Evolutionary conservation across 768 basidiomycete genomes (phyloP).

Genomic region (Hypsizygus marmoreus): DNA sequence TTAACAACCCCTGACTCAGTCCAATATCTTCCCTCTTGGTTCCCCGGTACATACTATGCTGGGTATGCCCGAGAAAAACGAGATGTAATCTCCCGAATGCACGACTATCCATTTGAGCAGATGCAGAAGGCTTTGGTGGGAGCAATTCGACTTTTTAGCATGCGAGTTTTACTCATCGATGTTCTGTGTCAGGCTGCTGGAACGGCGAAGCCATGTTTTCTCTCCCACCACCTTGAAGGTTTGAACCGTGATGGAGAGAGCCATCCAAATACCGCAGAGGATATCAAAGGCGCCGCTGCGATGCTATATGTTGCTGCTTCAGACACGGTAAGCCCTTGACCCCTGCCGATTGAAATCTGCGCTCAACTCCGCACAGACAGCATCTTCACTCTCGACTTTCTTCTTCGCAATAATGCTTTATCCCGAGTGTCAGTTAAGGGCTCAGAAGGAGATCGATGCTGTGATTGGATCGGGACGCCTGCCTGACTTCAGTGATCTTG

Average conservation of each 20-base stretch:
- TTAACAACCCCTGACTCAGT: constrained; percentile 13
- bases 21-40: constrained; percentile 30
- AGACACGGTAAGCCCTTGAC: constrained; percentile 32
- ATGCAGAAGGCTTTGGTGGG: constrained; percentile 34
- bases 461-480: constrained; percentile 36
- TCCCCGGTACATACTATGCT: constrained; percentile 29
- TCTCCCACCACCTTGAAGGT: constrained; percentile 15
- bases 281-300: constrained; percentile 21
- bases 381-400: constrained; percentile 31
- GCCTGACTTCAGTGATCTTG: constrained; percentile 34
- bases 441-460: constrained; percentile 43
- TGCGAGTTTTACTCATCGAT: background rate
- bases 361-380: constrained; percentile 25
- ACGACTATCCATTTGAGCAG: constrained; percentile 29
- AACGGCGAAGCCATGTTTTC: constrained; percentile 21
- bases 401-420: constrained; percentile 40
- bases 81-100: constrained; percentile 19
- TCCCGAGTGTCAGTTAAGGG: constrained; percentile 35
- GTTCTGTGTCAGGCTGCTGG: constrained; percentile 15
- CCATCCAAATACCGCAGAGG: constrained; percentile 4
- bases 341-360: constrained; percentile 5
- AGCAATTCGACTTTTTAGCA: background rate
- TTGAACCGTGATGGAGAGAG: constrained; percentile 2
- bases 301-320: constrained; percentile 29
- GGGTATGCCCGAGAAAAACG: constrained; percentile 13